Evolutionary conservation across 2,329 filamentous ascomycete species (phyloP), one percentile per base, ranked within the genome.

Genomic region (Macrophomina phaseolina): DNA sequence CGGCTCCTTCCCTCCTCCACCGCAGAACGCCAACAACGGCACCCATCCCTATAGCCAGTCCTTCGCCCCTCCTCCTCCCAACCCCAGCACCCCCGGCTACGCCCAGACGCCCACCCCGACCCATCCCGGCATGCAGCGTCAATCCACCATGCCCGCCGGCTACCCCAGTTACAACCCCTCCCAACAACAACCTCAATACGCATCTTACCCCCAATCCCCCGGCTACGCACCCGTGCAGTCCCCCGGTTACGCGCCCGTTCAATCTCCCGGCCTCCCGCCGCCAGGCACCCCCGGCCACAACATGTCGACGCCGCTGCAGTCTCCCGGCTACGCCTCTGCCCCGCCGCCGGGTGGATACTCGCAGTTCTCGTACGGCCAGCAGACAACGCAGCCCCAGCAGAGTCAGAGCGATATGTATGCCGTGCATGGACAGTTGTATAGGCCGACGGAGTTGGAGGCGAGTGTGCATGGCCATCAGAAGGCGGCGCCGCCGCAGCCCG

Each of bases 361-460:
- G 23, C 83, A 86, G 68, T 90, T 86, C 72, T 76, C 75, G 46
- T 85, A 86, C 51, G 48, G 46, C 1, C 66, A 67, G 52, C 49
- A 52, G 7, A 62, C 46, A 18, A 3, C 12, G 3, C 60, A 30
- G 32, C 60, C 34, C 23, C 23, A 23, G 32, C 66, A 64, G 51
- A n/a, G 36, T 8, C 66, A 53, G 32, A 11, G 9, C 4, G 77
- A 80, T 6, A 74, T 74, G 3, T 91, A 90, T 67, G 76, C 78
- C 7, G 79, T 92, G 49, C 91, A 93, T 72, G 85, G 88, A 73
- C 90, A 92, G 76, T 78, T 88, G 18, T 93, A 93, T 74, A 79
- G 87, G 65, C 91, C 91, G 1, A 90, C 87, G 5, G 88, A 91
- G 75, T 79, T 80, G 5, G 90, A 92, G 76, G 77, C 80, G 45